phyloP scores from a whole-genome alignment of 495 filamentous ascomycete genomes.

The Lophiotrema nucula region DNA sequence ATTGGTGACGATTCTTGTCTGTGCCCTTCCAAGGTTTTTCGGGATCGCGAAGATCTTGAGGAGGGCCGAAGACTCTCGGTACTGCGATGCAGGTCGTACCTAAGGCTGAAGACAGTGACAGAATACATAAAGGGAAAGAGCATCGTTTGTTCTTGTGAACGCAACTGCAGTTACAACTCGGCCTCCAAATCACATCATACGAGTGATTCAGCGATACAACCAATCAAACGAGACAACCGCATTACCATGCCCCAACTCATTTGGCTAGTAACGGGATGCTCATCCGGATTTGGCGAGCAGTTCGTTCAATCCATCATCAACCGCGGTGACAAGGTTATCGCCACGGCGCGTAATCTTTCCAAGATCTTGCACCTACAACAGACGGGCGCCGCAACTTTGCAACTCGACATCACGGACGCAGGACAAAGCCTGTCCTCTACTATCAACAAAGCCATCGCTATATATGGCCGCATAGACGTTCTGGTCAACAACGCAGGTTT shows the following conservation, averaged over 20 bases:
- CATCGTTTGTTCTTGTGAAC: background rate
- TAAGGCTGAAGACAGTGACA: no score
- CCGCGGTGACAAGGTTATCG: conserved; percentile 43
- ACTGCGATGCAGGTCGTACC: no score
- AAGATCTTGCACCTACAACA: conserved; percentile 34
- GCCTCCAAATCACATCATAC: background rate
- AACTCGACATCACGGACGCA: conserved; percentile 27
- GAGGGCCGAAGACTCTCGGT: background rate
- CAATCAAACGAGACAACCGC: background rate
- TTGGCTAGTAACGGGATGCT: conserved; percentile 45
- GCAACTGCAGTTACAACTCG: no score
- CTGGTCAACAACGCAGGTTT: conserved; percentile 32
- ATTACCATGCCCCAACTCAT: conserved; percentile 31
- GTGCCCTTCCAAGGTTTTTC: background rate
- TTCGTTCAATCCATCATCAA: conserved; percentile 43
- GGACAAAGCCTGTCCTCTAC: conserved; percentile 7
- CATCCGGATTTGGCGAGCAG: conserved; percentile 43
- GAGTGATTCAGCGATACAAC: background rate
- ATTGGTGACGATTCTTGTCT: background rate
- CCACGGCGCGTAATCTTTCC: conserved; percentile 37
- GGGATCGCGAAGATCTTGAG: background rate
- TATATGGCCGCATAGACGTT: conserved; percentile 33
- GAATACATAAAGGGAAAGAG: background rate
- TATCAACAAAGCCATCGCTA: conserved; percentile 5
- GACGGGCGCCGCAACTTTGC: conserved; percentile 4